These are phyloP conservation scores for Didymellaceae sp. DNA, from an alignment of 2,329 filamentous ascomycete species.

Conservation along the genomic window DNA sequence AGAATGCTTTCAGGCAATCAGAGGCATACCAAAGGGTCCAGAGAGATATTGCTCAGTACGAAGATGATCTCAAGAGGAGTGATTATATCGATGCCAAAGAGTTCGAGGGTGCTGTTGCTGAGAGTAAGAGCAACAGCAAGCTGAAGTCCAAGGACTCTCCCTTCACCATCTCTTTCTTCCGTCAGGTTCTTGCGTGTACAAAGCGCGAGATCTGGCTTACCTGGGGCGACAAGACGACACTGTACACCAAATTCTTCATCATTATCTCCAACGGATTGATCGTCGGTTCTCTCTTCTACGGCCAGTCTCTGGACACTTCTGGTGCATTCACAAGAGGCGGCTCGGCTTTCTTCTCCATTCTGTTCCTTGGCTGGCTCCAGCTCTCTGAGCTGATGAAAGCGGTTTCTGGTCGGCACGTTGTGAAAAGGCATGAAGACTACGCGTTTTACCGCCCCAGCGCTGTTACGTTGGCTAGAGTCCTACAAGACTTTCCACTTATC, in stretches of 20 bases:
- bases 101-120: slow-evolving; percentile 70
- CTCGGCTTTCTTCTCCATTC: slow-evolving; percentile 69
- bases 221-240: slow-evolving; percentile 73
- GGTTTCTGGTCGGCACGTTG: slow-evolving; percentile 73
- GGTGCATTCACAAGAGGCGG: slow-evolving; percentile 70
- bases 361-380: slow-evolving; percentile 74
- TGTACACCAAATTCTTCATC: slow-evolving; percentile 78
- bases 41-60: slow-evolving; percentile 67
- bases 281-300: slow-evolving; percentile 80
- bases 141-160: slow-evolving; percentile 72
- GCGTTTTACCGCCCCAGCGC: slow-evolving; percentile 74
- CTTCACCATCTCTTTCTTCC: slow-evolving; percentile 76
- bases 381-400: slow-evolving; percentile 80
- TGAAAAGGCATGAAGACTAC: slow-evolving; percentile 70
- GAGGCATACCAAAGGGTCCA: slow-evolving; percentile 66
- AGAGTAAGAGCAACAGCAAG: slow-evolving; percentile 64
- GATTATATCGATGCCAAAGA: slow-evolving; percentile 66
- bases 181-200: slow-evolving; percentile 73
- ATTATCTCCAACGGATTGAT: slow-evolving; percentile 77
- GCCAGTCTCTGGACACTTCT: slow-evolving; percentile 63
- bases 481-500: slow-evolving; percentile 68
- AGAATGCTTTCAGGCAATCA: slow-evolving; percentile 70
- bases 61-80: slow-evolving; percentile 62
- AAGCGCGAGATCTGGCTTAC: slow-evolving; percentile 80
- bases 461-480: slow-evolving; percentile 65